These are phyloP conservation scores for Durusdinium trenchii DNA, from an alignment of 73 alveolate genomes.

Conservation along the genomic window DNA sequence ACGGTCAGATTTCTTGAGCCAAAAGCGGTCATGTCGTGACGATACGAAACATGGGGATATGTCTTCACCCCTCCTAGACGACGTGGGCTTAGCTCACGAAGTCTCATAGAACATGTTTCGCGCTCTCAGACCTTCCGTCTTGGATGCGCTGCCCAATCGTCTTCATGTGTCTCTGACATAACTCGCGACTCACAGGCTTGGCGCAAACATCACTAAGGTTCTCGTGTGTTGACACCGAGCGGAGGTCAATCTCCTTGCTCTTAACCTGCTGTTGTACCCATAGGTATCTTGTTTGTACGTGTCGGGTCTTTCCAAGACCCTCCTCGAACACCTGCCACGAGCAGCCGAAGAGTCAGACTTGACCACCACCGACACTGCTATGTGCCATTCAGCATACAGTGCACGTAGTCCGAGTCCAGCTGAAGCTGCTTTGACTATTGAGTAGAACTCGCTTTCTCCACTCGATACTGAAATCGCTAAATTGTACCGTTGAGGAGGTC, in stretches of 20 bases:
- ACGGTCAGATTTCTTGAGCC: slow-evolving; percentile 26
- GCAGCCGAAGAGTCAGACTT: slow-evolving; percentile 16
- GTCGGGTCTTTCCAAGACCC: slow-evolving; percentile 35
- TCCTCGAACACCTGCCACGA: background rate
- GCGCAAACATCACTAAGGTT: slow-evolving; percentile 15
- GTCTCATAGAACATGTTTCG: background rate
- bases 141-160: background rate
- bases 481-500: background rate
- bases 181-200: background rate
- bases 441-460: slow-evolving; percentile 43
- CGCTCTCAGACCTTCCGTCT: background rate
- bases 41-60: background rate
- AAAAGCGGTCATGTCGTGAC: background rate
- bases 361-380: background rate
- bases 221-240: background rate
- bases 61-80: background rate
- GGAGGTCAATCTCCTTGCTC: background rate
- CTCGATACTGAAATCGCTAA: background rate
- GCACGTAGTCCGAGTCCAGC: background rate
- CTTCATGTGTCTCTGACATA: background rate
- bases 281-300: slow-evolving; percentile 3
- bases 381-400: background rate
- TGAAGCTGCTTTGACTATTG: background rate
- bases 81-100: too few species aligned
- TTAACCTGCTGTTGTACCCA: slow-evolving; percentile 23